Percentiles rank a stretch among this genome's conserved stretches.
Evolutionary conservation across 257 asterid genomes (phyloP).

Genomic region (Nicotiana attenuata): DNA sequence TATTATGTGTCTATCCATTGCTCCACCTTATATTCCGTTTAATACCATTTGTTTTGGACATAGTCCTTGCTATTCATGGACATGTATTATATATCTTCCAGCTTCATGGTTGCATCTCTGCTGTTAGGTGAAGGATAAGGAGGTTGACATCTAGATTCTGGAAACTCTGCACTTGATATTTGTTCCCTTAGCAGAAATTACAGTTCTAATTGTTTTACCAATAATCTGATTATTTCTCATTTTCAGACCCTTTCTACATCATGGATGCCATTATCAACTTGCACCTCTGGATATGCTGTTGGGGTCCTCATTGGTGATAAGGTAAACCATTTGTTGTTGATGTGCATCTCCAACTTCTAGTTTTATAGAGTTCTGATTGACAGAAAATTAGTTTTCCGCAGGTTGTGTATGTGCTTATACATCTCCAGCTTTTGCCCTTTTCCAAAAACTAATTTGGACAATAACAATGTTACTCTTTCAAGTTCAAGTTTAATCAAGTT

Average conservation of each 20-base stretch:
- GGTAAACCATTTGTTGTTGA: constrained; percentile 34
- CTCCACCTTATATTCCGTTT: neutral
- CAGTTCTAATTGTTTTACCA: neutral
- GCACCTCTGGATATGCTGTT: constrained; percentile 44
- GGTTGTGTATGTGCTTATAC: neutral
- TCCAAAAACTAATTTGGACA: neutral
- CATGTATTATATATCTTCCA: neutral
- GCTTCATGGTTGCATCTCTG: neutral
- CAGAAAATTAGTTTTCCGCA: neutral
- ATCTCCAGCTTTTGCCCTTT: neutral
- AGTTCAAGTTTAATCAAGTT: neutral
- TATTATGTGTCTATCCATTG: neutral
- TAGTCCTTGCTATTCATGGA: neutral
- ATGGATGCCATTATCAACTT: constrained; percentile 50
- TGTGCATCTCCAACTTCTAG: neutral
- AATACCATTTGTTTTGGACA: neutral
- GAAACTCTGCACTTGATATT: neutral
- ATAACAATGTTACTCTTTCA: neutral
- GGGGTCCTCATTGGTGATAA: constrained; percentile 64
- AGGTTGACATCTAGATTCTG: neutral
- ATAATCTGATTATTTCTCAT: constrained; percentile 18
- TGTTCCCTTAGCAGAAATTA: neutral
- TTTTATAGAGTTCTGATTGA: neutral
- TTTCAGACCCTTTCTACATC: constrained; percentile 51
- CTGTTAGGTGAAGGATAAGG: neutral